Evolutionary conservation across 2,329 filamentous ascomycete species (phyloP), one percentile per base, ranked within the genome.

Genomic region (Sporothrix luriei): DNA sequence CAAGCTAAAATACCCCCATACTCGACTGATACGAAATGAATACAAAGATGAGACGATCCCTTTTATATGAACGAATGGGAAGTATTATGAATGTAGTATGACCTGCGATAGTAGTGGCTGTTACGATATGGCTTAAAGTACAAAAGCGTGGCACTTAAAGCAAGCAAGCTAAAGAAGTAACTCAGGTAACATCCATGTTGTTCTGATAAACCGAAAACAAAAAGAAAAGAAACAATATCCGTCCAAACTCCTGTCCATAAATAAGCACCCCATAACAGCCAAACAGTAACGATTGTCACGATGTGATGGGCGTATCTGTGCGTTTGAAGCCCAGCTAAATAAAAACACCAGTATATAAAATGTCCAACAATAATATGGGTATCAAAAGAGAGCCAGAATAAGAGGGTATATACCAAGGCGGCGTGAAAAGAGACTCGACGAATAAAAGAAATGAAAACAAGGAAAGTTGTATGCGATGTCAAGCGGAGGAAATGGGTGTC

Each of bases 11-110:
- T 64, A 64, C 61, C 61, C 59, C 61, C 14, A 48, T 29, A 64
- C 7, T 49, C 61, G 61, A 64, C n/a, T 49, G 38, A 33, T 64
- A 64, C 61, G 61, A 14, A 64, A 64, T n/a, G 24, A 64, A 64
- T 64, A 49, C 43, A 64, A 64, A 10, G 24, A 29, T 29, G 61
- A 64, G 33, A 49, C 24, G 43, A 64, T 21, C 4, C 26, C 14
- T 64, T 24, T 49, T 10, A 19, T 4, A n/a, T 2, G 11, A 49
- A 10, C 16, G 24, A 48, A 48, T 13, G 57, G 26, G 21, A 43
- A 3, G 11, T 14, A n/a, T 21, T 21, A 52, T 54, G 9, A 11
- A 57, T 21, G 16, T 13, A 38, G 16, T 19, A 57, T n/a, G 9
- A 40, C 4, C 40, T 57, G 54, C 16, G 21, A 40, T 7, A 21